These are phyloP conservation scores for Microbotryomycetes sp. DNA, from an alignment of 1,284 basidiomycete species.

Conservation along the genomic window DNA sequence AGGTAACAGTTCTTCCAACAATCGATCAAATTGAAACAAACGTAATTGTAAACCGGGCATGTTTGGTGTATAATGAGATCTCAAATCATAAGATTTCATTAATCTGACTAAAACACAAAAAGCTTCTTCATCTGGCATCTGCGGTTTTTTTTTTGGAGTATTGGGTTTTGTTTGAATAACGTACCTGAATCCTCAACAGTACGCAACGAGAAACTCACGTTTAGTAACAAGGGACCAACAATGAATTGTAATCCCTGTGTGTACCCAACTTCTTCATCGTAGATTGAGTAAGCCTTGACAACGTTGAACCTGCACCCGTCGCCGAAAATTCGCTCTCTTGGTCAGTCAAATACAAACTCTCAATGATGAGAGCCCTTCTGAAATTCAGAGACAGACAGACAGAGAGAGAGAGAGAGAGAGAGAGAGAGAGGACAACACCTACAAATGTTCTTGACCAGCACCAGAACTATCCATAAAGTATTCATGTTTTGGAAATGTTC, in stretches of 20 bases:
- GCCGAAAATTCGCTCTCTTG: too few species aligned
- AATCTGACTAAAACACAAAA: constrained; percentile 91
- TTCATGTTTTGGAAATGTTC: constrained; percentile 96
- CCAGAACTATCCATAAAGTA: constrained; percentile 84
- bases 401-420: neutral
- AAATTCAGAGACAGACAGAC: neutral
- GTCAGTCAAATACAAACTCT: too few species aligned
- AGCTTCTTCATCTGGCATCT: constrained; percentile 99
- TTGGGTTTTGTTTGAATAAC: neutral
- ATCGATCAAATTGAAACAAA: constrained; percentile 82
- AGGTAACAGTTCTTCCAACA: constrained; percentile 86
- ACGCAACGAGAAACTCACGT: constrained; percentile 52
- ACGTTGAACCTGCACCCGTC: constrained; percentile 65
- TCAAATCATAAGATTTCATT: constrained; percentile 95
- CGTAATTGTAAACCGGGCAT: constrained; percentile 95
- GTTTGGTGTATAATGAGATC: constrained; percentile 93
- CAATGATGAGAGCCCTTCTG: neutral
- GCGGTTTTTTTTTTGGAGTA: too few species aligned
- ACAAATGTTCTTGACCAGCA: constrained; percentile 85
- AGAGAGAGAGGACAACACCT: neutral
- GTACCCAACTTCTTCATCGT: constrained; percentile 92
- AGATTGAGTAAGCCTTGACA: constrained; percentile 93
- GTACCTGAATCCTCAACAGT: neutral
- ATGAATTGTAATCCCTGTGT: constrained; percentile 95
- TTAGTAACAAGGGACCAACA: constrained; percentile 83